Conservation (phyloP, 768 basidiomycete genomes). For the Lactarius hengduanensis region DNA sequence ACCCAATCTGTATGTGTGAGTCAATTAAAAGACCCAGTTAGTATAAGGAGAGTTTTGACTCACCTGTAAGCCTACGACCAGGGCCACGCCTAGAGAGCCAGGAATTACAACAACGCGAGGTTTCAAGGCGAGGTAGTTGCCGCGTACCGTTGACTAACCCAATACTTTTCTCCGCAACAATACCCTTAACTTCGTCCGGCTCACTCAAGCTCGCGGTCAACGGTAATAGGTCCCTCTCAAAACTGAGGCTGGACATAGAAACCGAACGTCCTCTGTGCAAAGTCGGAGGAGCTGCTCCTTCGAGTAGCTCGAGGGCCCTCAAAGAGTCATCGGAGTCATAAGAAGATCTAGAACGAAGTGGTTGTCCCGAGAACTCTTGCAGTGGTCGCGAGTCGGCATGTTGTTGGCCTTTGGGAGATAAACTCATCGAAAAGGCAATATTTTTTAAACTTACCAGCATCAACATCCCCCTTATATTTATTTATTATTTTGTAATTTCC, state of each 20-base stretch:
- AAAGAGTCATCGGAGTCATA: constrained; percentile 73
- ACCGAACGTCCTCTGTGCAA: constrained; percentile 44
- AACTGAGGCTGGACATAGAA: constrained; percentile 76
- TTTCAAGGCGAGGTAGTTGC: neutral
- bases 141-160: constrained; percentile 67
- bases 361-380: constrained; percentile 10
- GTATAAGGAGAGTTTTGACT: constrained; percentile 23
- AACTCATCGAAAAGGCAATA: constrained; percentile 39
- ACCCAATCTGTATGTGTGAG: constrained; percentile 61
- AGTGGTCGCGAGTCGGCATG: constrained; percentile 33
- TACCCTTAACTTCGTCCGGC: constrained; percentile 49
- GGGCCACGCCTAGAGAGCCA: constrained; percentile 62
- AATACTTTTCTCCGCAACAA: constrained; percentile 66
- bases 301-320: constrained; percentile 73
- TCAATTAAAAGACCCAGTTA: constrained; percentile 5
- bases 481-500: neutral
- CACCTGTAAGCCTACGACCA: constrained; percentile 82
- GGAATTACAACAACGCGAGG: neutral
- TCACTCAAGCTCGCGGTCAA: constrained; percentile 76
- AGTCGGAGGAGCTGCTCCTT: constrained; percentile 47
- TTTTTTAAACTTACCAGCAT: neutral
- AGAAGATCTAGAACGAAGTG: constrained; percentile 40
- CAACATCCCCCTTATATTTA: neutral
- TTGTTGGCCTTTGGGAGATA: constrained; percentile 30
- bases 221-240: constrained; percentile 74